Percentiles rank a stretch among this genome's conserved stretches.
These are phyloP conservation scores for Apiospora hydei DNA, from an alignment of 2,329 filamentous ascomycete genomes.

Conservation along the genomic window DNA sequence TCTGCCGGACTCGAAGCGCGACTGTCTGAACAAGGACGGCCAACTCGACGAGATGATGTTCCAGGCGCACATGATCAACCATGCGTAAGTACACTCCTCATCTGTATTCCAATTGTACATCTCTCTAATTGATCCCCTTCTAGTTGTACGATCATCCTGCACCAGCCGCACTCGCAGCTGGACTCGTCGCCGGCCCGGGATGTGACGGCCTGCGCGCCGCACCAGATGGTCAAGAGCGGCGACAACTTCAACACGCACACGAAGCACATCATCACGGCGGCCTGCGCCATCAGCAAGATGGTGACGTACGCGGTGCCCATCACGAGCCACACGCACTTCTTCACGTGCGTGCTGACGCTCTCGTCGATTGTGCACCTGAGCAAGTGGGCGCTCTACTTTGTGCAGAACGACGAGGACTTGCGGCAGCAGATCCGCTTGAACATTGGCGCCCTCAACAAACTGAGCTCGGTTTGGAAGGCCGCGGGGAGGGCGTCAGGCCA, in stretches of 20 bases:
- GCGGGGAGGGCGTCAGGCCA: slow-evolving; percentile 74
- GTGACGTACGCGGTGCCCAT: slow-evolving; percentile 77
- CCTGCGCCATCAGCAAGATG: slow-evolving; percentile 77
- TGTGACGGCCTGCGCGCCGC: slow-evolving; percentile 72
- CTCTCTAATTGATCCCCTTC: slow-evolving; percentile 55
- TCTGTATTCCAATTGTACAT: no score
- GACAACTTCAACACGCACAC: slow-evolving; percentile 72
- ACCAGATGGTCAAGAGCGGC: slow-evolving; percentile 57
- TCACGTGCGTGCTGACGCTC: slow-evolving; percentile 80
- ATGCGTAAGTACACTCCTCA: slow-evolving; percentile 51
- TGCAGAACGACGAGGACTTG: slow-evolving; percentile 69
- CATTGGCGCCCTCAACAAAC: slow-evolving; percentile 74
- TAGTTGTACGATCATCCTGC: slow-evolving; percentile 74
- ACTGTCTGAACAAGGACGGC: slow-evolving; percentile 73
- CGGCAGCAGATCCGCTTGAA: slow-evolving; percentile 81
- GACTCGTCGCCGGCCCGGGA: slow-evolving; percentile 65
- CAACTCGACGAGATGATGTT: slow-evolving; percentile 90
- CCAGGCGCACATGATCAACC: slow-evolving; percentile 82
- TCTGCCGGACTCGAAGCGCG: slow-evolving; percentile 74
- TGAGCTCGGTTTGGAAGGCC: slow-evolving; percentile 76
- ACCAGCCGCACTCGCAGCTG: slow-evolving; percentile 80
- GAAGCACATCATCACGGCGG: slow-evolving; percentile 80
- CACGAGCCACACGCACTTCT: slow-evolving; percentile 81
- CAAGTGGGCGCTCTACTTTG: slow-evolving; percentile 73
- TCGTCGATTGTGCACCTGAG: slow-evolving; percentile 83